phyloP scores from a whole-genome alignment of 805 yeast species.

The Candida khao-thaluensis region DNA sequence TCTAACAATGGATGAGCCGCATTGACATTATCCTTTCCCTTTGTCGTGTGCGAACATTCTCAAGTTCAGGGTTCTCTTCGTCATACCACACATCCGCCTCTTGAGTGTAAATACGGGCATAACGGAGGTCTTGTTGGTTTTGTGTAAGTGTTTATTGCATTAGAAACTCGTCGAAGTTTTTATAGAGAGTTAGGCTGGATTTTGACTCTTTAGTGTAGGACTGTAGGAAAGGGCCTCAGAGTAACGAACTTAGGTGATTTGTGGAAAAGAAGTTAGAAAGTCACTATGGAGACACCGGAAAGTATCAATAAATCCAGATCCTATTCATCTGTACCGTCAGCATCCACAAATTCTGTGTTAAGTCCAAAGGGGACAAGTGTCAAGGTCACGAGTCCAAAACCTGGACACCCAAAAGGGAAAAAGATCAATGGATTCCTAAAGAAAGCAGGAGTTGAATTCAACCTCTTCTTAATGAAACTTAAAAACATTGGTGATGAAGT shows the following conservation, averaged over 20 bases:
- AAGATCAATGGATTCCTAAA: slow-evolving; percentile 24
- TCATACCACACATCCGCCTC: no score
- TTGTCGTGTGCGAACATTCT: slow-evolving; percentile 6
- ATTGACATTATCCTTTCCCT: neutral
- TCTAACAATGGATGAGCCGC: no score
- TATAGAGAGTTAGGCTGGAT: no score
- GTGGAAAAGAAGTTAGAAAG: no score
- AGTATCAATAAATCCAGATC: slow-evolving; percentile 3
- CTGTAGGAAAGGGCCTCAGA: no score
- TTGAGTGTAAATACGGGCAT: no score
- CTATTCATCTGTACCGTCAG: slow-evolving; percentile 7
- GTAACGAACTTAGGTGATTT: no score
- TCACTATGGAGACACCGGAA: slow-evolving; percentile 2
- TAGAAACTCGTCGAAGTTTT: no score
- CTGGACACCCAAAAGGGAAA: slow-evolving; percentile 4
- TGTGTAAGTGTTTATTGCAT: no score
- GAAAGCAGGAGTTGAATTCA: slow-evolving; percentile 41
- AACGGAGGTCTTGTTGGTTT: no score
- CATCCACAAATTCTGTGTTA: slow-evolving; percentile 2
- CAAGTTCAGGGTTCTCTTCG: no score
- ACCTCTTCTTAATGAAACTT: slow-evolving; percentile 29
- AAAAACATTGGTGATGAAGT: slow-evolving; percentile 49
- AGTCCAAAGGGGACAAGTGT: slow-evolving; percentile 2
- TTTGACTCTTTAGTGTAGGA: no score
- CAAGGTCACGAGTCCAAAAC: neutral